Conservation (phyloP, 257 asterid species). For the Plantago ovata region DNA sequence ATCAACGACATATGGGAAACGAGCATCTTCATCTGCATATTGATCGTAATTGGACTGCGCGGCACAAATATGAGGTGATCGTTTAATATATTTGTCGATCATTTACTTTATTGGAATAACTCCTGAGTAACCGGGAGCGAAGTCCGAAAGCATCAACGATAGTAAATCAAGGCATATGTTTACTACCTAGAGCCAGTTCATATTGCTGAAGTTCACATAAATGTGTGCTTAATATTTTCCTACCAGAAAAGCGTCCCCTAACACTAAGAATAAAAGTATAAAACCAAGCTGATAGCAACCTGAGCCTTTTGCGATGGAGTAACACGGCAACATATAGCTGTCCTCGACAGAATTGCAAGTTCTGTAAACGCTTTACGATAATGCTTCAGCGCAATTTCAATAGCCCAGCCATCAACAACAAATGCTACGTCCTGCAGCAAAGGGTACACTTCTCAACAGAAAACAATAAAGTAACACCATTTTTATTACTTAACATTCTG, state of each 20-base stretch:
- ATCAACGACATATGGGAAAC: too few species aligned
- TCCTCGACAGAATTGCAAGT: conserved; percentile 84
- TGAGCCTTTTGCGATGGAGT: conserved; percentile 99
- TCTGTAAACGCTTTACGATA: conserved; percentile 87
- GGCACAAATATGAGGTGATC: too few species aligned
- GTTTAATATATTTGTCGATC: too few species aligned
- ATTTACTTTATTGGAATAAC: too few species aligned
- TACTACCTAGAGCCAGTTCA: too few species aligned
- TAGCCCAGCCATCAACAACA: conserved; percentile 99
- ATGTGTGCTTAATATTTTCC: not conserved
- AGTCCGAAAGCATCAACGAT: too few species aligned
- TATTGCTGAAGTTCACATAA: too few species aligned
- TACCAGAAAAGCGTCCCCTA: not conserved
- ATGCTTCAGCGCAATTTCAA: conserved; percentile 91
- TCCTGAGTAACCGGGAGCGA: too few species aligned
- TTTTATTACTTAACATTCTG: not conserved
- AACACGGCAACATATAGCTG: conserved; percentile 98
- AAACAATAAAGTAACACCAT: not conserved
- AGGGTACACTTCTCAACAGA: conserved; percentile 17
- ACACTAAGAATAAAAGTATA: not conserved
- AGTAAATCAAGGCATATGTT: too few species aligned
- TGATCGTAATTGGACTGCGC: too few species aligned
- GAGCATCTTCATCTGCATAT: too few species aligned
- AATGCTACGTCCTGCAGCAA: conserved; percentile 84
- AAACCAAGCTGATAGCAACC: conserved; percentile 31